A percentile compares a stretch with the other conserved stretches of the same genome.
Conservation (phyloP, 2,329 filamentous ascomycete species). For the Fusarium sp. region DNA sequence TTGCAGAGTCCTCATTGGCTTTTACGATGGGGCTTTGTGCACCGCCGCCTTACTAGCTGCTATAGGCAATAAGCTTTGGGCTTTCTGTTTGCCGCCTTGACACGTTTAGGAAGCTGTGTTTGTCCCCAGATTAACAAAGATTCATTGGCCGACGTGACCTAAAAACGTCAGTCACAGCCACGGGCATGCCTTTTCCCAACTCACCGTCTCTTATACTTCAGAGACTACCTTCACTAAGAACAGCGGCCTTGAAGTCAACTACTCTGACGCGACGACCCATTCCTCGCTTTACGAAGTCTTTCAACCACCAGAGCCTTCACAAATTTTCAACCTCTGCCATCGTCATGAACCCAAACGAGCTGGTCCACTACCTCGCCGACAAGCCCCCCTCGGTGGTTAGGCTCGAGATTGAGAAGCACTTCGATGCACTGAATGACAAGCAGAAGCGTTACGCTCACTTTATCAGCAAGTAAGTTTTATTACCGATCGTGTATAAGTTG, state of each 20-base stretch:
- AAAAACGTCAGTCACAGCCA: constrained; percentile 26
- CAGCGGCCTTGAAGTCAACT: constrained; percentile 40
- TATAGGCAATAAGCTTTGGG: constrained; percentile 20
- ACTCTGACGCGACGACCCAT: constrained; percentile 32
- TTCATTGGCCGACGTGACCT: constrained; percentile 32
- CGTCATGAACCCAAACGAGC: constrained; percentile 65
- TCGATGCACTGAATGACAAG: constrained; percentile 76
- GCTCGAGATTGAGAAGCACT: constrained; percentile 91
- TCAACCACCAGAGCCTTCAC: constrained; percentile 33
- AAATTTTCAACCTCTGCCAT: constrained; percentile 48
- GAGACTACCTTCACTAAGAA: constrained; percentile 47
- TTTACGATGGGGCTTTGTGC: constrained; percentile 12
- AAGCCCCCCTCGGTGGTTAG: constrained; percentile 87
- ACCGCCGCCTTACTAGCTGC: constrained; percentile 19
- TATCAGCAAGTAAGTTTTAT: constrained; percentile 73
- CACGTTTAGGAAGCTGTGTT: constrained; percentile 40
- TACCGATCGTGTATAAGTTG: background rate
- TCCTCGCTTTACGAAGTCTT: constrained; percentile 36
- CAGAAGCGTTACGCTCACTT: constrained; percentile 93
- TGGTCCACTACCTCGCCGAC: constrained; percentile 86
- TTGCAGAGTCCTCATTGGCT: constrained; percentile 3
- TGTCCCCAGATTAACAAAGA: constrained; percentile 31
- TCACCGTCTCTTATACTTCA: constrained; percentile 46
- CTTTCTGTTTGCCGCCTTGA: constrained; percentile 20
- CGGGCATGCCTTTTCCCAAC: constrained; percentile 45